A percentile compares a stretch with the other conserved stretches of the same genome.
Conservation (phyloP, 139 green algal genomes). For the Chlamydomonas schloesseri region DNA sequence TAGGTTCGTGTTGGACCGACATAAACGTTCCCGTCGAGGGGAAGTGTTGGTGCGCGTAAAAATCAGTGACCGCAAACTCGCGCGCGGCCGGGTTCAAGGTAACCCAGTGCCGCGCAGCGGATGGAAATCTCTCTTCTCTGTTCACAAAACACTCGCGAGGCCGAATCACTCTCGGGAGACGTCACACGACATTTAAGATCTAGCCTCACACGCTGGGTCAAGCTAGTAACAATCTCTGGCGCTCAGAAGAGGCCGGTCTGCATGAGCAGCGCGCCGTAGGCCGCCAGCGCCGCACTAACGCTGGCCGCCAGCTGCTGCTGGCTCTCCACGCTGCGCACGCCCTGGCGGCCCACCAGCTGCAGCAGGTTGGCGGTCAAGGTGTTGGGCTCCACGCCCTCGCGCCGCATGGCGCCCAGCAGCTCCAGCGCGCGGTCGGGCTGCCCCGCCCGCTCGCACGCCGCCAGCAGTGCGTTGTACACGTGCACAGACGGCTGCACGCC, state of each 20-base stretch:
- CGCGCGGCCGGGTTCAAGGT: too few relatives aligned
- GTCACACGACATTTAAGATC: too few relatives aligned
- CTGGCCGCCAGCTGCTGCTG: slow-evolving; percentile 82
- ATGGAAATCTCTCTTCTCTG: too few relatives aligned
- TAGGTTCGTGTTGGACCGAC: too few relatives aligned
- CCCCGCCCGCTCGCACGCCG: slow-evolving; percentile 80
- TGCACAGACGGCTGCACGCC: slow-evolving; percentile 65
- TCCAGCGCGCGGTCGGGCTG: slow-evolving; percentile 71
- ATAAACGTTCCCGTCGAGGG: too few relatives aligned
- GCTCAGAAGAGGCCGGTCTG: slow-evolving; percentile 80
- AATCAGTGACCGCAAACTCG: too few relatives aligned
- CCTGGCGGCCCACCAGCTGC: slow-evolving; percentile 72
- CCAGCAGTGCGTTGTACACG: slow-evolving; percentile 91
- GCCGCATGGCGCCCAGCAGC: slow-evolving; percentile 65
- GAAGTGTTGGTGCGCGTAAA: too few relatives aligned
- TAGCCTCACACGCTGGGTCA: too few relatives aligned
- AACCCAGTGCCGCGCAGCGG: too few relatives aligned
- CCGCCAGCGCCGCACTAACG: slow-evolving; percentile 84
- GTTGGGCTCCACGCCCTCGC: slow-evolving; percentile 68
- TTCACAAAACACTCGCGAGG: too few relatives aligned
- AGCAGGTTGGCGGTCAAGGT: slow-evolving; percentile 70
- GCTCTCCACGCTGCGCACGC: slow-evolving; percentile 73
- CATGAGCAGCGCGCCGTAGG: slow-evolving; percentile 83
- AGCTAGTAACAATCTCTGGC: too few relatives aligned
- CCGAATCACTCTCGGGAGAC: too few relatives aligned